Evolutionary conservation across 352 stramenopile genomes (phyloP), one percentile per base, ranked within the genome.

Genomic region (Phytophthora vignae): DNA sequence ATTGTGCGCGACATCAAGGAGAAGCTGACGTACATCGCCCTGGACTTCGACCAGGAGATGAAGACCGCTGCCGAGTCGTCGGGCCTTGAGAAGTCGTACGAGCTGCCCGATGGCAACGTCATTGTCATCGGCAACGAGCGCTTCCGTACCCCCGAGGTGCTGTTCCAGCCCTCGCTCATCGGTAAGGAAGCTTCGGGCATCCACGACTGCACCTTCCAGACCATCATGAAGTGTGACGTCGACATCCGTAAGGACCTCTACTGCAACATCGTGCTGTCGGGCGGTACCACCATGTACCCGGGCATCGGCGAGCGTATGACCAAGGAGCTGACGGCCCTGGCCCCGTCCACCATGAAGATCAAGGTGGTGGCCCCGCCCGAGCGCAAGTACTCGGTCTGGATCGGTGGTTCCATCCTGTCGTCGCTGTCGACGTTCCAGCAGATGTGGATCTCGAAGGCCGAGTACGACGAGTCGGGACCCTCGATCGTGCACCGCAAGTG

Each of bases 381-480:
- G 80, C 87, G 93, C 69, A 96, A 99, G 84, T 99, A 99, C 90
- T 98, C 94, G 36, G 95, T 98, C 12, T 99, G 97, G 97, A 99
- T 99, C 83, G 97, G 97, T 87, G 97, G 97, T 71, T 98, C 93
- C 61, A 99, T 99, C 76, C 78, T 99, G 46, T 86, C 96, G 21
- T 98, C 95, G 67, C 83, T 99, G n/a, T 98, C 95, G 60, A 99
- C 97, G 59, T 99, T 99, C 95, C 94, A 99, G 79, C 91, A 98
- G 70, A 99, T 99, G 95, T 99, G 97, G 96, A 99, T 99, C 82
- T 96, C 90, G 31, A 99, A 99, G 91, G 85, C 91, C 52, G 97
- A 99, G 70, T 99, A 99, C 81, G 97, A 99, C 63, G 97, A 99
- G 55, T 95, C 88, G 67, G 97, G 97, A 17, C 94, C 97, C 36